phyloP scores from a whole-genome alignment of 1,139 yeast species.

The Yamadazyma diddensiae region DNA sequence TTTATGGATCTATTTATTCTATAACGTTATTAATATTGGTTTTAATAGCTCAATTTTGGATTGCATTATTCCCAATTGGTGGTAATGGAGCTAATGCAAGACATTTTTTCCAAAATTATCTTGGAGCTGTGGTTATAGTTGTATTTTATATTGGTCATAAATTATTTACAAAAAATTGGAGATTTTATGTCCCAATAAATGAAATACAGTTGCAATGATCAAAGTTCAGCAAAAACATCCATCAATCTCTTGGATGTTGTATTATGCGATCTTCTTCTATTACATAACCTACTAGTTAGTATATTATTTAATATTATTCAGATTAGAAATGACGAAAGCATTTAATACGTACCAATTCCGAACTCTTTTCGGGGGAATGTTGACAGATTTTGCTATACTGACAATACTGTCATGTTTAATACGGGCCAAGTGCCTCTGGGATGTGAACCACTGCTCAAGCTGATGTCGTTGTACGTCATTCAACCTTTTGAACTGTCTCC shows the following conservation, averaged over 20 bases:
- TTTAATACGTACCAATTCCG: conserved; percentile 1
- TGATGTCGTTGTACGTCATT: background rate
- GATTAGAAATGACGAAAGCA: no score
- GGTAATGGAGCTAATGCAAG: conserved; percentile 26
- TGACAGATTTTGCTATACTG: no score
- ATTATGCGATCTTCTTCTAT: background rate
- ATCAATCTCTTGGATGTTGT: background rate
- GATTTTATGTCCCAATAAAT: conserved; percentile 19
- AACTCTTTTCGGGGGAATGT: background rate
- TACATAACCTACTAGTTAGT: background rate
- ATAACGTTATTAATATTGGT: conserved; percentile 30
- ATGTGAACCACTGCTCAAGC: background rate
- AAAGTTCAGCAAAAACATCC: background rate
- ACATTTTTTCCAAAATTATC: conserved; percentile 36
- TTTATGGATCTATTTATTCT: conserved; percentile 34
- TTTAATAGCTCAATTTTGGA: conserved; percentile 36
- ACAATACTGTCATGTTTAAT: no score
- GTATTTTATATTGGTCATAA: conserved; percentile 35
- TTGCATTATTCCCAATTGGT: conserved; percentile 35
- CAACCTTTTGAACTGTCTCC: no score
- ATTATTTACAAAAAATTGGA: conserved; percentile 32
- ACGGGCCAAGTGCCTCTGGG: no score
- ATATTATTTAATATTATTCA: no score
- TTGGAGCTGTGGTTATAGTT: conserved; percentile 32
- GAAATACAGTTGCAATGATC: conserved; percentile 2